A percentile compares a stretch with the other conserved stretches of the same genome.
Evolutionary conservation across 176 grass and related monocot genomes (phyloP).

Genomic region (Stipa capillata): DNA sequence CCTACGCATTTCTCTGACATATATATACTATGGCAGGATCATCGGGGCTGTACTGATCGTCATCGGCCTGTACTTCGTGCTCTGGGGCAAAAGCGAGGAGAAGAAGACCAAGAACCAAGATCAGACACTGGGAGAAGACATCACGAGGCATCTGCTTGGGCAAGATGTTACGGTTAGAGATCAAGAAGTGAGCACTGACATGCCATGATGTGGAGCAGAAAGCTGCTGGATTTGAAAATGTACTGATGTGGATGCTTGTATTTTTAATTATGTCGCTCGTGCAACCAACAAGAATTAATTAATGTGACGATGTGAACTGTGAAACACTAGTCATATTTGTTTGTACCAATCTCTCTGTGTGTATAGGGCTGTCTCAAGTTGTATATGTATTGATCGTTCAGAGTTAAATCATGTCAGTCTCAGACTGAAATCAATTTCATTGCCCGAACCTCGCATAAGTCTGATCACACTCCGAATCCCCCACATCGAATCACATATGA

Average conservation of each 20-base stretch:
- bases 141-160: slow-evolving; percentile 45
- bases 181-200: slow-evolving; percentile 13
- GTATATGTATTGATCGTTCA: not conserved
- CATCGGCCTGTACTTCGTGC: slow-evolving; percentile 76
- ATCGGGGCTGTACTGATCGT: slow-evolving; percentile 70
- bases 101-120: slow-evolving; percentile 38
- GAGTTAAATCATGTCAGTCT: not conserved
- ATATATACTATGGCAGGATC: slow-evolving; percentile 33
- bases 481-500: not conserved
- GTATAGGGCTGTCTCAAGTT: not conserved
- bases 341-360: not conserved
- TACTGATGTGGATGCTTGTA: not conserved
- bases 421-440: not conserved
- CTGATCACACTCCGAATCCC: not conserved
- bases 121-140: not conserved
- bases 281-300: not conserved
- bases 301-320: not conserved
- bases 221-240: not conserved
- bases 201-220: slow-evolving; percentile 19
- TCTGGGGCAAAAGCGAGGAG: slow-evolving; percentile 91
- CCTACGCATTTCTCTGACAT: not conserved
- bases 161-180: slow-evolving; percentile 35
- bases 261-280: not conserved
- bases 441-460: not conserved
- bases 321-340: not conserved